phyloP scores from a whole-genome alignment of 176 grass and related monocot species.

The Paspalum notatum region DNA sequence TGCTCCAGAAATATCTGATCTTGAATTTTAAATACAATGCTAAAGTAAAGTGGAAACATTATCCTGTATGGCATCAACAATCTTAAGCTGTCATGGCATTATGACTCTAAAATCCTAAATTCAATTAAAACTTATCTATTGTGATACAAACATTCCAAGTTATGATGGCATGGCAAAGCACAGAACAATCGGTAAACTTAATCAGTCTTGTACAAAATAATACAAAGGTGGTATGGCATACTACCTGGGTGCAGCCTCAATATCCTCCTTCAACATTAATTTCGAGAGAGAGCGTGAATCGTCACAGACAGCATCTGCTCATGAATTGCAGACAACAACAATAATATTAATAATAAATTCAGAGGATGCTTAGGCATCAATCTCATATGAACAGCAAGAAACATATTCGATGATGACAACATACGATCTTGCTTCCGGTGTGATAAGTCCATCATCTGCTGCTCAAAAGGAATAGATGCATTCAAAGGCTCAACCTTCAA shows the following conservation, averaged over 20 bases:
- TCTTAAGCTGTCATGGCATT: not conserved
- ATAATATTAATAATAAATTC: not conserved
- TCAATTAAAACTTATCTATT: not conserved
- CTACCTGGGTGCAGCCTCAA: conserved; percentile 41
- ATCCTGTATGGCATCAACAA: not conserved
- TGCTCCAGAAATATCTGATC: not conserved
- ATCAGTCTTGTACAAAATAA: not conserved
- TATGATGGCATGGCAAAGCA: conserved; percentile 9
- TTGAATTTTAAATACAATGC: not conserved
- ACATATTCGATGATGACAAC: conserved; percentile 29
- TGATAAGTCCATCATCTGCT: conserved; percentile 44
- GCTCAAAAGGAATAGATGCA: conserved; percentile 43
- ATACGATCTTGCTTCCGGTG: conserved; percentile 46
- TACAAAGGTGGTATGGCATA: conserved; percentile 1
- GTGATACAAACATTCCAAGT: not conserved
- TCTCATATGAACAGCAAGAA: conserved; percentile 8
- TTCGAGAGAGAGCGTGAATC: conserved; percentile 54
- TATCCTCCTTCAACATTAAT: conserved; percentile 60
- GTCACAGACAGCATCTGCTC: conserved; percentile 41
- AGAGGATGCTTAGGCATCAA: conserved; percentile 7
- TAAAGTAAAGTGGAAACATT: not conserved
- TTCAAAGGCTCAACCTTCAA: conserved; percentile 53
- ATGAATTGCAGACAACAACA: not conserved
- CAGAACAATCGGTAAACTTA: not conserved
- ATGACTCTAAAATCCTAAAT: conserved; percentile 7